phyloP scores from a whole-genome alignment of 2,329 filamentous ascomycete species.

The Stagonosporopsis tanaceti region DNA sequence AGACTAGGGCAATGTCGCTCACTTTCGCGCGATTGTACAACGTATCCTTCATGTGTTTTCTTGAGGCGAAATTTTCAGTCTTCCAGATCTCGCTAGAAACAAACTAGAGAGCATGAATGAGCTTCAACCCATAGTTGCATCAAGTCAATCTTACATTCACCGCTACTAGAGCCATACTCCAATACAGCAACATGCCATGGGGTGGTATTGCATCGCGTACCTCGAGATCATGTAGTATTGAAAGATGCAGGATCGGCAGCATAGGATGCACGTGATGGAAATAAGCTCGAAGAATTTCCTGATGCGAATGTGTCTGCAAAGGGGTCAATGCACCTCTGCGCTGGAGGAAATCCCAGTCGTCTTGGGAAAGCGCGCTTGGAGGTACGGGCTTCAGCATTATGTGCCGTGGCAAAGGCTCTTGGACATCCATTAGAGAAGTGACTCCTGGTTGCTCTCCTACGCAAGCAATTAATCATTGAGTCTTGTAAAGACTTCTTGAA shows the following conservation, averaged over 20 bases:
- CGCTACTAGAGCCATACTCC: slow-evolving; percentile 17
- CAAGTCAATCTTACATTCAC: slow-evolving; percentile 1
- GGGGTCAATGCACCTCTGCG: slow-evolving; percentile 8
- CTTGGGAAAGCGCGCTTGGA: slow-evolving; percentile 2
- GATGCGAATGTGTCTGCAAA: slow-evolving; percentile 1
- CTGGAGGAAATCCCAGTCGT: slow-evolving; percentile 10
- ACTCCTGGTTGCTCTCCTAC: slow-evolving; percentile 15
- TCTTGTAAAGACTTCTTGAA: not conserved
- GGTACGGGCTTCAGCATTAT: slow-evolving; percentile 7
- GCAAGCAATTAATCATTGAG: not conserved
- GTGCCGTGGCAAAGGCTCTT: slow-evolving; percentile 12
- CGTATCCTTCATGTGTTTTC: slow-evolving; percentile 18
- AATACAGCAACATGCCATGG: slow-evolving; percentile 8
- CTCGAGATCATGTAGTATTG: slow-evolving; percentile 1
- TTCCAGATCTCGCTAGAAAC: slow-evolving; percentile 9
- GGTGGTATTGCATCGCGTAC: not conserved
- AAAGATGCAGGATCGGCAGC: slow-evolving; percentile 5
- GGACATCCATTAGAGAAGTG: slow-evolving; percentile 9
- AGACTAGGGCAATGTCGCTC: not conserved
- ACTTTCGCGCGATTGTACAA: slow-evolving; percentile 13
- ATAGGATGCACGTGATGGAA: slow-evolving; percentile 14
- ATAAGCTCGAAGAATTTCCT: slow-evolving; percentile 12
- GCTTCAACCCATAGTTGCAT: not conserved
- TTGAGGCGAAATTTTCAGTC: slow-evolving; percentile 5
- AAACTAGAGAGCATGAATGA: not conserved